Base-by-base conservation (phyloP, 768 basidiomycete species). In the Hemileccinum impolitum region DNA sequence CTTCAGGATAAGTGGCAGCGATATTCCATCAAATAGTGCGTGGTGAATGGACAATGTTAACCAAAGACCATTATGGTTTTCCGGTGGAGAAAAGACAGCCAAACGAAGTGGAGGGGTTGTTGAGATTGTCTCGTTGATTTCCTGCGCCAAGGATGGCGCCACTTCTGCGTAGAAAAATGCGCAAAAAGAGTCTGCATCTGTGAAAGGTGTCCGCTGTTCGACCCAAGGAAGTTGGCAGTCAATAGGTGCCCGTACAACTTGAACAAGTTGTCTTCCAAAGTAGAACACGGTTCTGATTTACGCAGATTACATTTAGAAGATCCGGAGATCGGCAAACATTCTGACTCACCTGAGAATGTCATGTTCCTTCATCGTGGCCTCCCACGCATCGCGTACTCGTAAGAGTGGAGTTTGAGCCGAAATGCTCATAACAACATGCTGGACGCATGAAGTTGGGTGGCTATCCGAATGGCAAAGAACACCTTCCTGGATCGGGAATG, bases 401-500 rank as follows among this genome's bases (percentile, higher is more conserved):
- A 47, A 3, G 1, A 70, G 14, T 10, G 65, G 59, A 0, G 55
- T 51, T 19, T 50, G 48, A 7, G 51, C 43, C 14, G 63, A 56
- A 42, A 70, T 57, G 13, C 56, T 52, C 47, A 75, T 48, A 3
- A 76, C 49, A 34, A 75, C 60, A 53, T 76, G 76, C 44, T 77
- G 76, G 11, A 77, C 72, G 54, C 74, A 77, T 45, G 75, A 65
- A 1, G 65, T 63, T 35, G 66, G 61, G 21, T 62, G 51, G n/a
- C 67, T 64, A 28, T 65, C 65, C 5, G 75, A 73, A 31, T 72
- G 67, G 42, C 71, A 69, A 43, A 78, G 56, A 15, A 78, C 70
- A 18, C 76, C 76, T 59, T 75, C 75, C 50, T 78, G 76, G 13
- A 77, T 64, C 17, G 75, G 64, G 45, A 76, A 74, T 25, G 76